phyloP scores from a whole-genome alignment of 164 flowering plant genomes.

The Akebia trifoliata region DNA sequence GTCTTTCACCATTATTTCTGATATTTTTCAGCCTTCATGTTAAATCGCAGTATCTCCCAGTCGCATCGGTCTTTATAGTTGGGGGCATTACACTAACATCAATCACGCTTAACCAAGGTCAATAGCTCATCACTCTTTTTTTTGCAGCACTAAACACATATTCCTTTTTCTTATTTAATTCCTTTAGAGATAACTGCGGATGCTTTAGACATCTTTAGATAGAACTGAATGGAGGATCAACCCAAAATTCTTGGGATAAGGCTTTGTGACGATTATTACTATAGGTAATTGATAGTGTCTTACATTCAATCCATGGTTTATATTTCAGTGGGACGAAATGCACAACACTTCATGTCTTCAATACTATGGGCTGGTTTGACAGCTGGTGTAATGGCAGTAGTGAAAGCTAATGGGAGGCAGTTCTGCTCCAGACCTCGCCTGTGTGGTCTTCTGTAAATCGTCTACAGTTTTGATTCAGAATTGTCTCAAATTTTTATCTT shows the following conservation, averaged over 20 bases:
- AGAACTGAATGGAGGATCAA: too few relatives aligned
- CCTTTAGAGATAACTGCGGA: neutral
- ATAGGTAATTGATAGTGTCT: neutral
- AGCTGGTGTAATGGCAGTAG: constrained; percentile 75
- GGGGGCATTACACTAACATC: constrained; percentile 87
- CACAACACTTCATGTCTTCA: constrained; percentile 55
- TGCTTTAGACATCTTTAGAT: neutral
- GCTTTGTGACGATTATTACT: too few relatives aligned
- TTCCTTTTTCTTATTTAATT: neutral
- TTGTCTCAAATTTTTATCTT: too few relatives aligned
- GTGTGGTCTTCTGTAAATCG: constrained; percentile 55
- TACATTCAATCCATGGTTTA: neutral
- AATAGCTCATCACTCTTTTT: neutral
- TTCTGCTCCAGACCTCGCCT: constrained; percentile 89
- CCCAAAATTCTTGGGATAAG: too few relatives aligned
- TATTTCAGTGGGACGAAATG: constrained; percentile 58
- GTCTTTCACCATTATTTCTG: neutral
- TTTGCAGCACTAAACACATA: neutral
- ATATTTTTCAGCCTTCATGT: neutral
- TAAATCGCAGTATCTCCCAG: constrained; percentile 73
- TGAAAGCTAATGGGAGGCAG: constrained; percentile 88
- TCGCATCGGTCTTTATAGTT: constrained; percentile 75
- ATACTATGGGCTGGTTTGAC: constrained; percentile 75
- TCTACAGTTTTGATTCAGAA: neutral
- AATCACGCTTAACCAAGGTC: constrained; percentile 78